Conservation (phyloP, 345 rosid genomes). For the Salix exigua region DNA sequence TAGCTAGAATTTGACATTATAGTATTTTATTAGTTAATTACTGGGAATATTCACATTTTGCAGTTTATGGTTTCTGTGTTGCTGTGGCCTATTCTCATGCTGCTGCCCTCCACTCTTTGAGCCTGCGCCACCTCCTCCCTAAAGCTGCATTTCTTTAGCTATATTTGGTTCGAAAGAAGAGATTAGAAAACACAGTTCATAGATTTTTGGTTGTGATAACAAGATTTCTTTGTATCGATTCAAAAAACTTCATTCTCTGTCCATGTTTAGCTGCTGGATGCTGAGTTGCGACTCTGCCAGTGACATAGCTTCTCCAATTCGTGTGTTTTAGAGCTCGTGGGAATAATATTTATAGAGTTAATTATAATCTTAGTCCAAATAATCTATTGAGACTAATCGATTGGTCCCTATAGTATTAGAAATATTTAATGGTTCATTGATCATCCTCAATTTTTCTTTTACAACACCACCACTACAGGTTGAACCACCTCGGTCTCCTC, state of each 20-base stretch:
- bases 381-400: neutral
- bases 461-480: no score
- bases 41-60: slow-evolving; percentile 1
- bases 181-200: neutral
- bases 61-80: slow-evolving; percentile 55
- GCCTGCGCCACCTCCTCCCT: slow-evolving; percentile 45
- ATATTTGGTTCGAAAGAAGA: neutral
- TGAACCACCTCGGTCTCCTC: no score
- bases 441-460: neutral
- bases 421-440: neutral
- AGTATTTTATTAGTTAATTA: neutral
- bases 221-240: neutral
- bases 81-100: slow-evolving; percentile 48
- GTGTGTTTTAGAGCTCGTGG: neutral
- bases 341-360: neutral
- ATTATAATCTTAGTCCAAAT: neutral
- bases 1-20: neutral
- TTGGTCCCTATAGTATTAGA: neutral
- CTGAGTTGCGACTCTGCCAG: neutral
- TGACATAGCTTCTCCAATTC: neutral
- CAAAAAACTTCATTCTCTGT: neutral
- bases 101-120: slow-evolving; percentile 62
- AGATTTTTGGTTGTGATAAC: neutral
- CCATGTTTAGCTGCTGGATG: neutral
- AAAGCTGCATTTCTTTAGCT: neutral